phyloP scores from a whole-genome alignment of 2,329 filamentous ascomycete genomes.

The Colletotrichum sp. region DNA sequence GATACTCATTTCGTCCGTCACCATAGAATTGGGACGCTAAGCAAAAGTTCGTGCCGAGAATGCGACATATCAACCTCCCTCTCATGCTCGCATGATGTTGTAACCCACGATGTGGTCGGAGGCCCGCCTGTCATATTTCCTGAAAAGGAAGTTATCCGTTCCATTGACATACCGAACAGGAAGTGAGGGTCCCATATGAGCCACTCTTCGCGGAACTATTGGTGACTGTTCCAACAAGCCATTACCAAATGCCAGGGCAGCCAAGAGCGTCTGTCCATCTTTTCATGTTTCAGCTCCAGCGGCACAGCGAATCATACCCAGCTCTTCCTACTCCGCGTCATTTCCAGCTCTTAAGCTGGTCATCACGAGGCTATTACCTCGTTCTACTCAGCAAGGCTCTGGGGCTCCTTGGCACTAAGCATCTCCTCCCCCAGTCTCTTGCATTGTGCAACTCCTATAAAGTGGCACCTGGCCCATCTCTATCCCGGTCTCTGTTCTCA shows the following conservation, averaged over 20 bases:
- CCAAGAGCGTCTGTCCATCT: background rate
- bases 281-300: conserved; percentile 10
- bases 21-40: background rate
- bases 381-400: background rate
- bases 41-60: background rate
- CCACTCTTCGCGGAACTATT: background rate
- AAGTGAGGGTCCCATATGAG: background rate
- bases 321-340: background rate
- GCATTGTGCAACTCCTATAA: background rate
- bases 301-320: background rate
- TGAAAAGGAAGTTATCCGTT: background rate
- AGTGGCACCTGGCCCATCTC: background rate
- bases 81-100: background rate
- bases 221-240: background rate
- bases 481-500: background rate
- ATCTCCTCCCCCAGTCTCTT: background rate
- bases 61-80: background rate
- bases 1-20: background rate
- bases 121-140: background rate
- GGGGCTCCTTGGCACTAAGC: background rate
- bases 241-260: background rate
- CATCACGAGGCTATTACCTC: background rate
- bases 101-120: background rate
- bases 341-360: background rate
- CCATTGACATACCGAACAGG: background rate